phyloP scores from a whole-genome alignment of 1,139 yeast genomes.

The Debaryomyces nepalensis region DNA sequence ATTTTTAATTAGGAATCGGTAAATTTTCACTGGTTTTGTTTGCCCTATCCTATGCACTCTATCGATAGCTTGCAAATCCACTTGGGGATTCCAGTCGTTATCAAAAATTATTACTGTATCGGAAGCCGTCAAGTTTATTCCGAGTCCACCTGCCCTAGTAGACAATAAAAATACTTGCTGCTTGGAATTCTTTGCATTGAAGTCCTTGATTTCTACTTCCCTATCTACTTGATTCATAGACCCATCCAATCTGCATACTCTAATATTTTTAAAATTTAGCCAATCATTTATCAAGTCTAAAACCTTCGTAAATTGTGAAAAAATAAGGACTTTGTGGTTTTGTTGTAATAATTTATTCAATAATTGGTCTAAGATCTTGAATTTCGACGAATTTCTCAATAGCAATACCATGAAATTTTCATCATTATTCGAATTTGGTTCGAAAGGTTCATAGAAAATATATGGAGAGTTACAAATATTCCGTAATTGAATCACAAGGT shows the following conservation, averaged over 20 bases:
- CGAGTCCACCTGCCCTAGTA: constrained; percentile 94
- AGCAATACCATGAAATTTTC: constrained; percentile 34
- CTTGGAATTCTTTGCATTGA: constrained; percentile 41
- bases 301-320: constrained; percentile 82
- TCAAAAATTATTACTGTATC: constrained; percentile 91
- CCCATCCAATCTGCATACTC: constrained; percentile 77
- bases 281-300: constrained; percentile 79
- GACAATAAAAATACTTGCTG: constrained; percentile 69
- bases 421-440: constrained; percentile 17
- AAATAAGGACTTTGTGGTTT: constrained; percentile 73
- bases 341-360: constrained; percentile 49
- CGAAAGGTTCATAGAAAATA: constrained; percentile 78
- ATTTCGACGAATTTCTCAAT: constrained; percentile 65
- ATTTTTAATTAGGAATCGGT: constrained; percentile 72
- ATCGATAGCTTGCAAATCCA: constrained; percentile 95
- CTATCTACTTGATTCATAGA: constrained; percentile 66
- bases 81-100: constrained; percentile 97
- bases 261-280: constrained; percentile 41
- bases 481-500: constrained; percentile 80
- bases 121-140: constrained; percentile 83
- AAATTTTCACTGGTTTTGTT: constrained; percentile 76
- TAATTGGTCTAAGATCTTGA: constrained; percentile 70
- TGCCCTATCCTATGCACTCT: constrained; percentile 95
- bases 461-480: constrained; percentile 86
- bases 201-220: constrained; percentile 62